Evolutionary conservation across 148 eudicot species (phyloP).

Genomic region (Vaccinium vitisidaea): DNA sequence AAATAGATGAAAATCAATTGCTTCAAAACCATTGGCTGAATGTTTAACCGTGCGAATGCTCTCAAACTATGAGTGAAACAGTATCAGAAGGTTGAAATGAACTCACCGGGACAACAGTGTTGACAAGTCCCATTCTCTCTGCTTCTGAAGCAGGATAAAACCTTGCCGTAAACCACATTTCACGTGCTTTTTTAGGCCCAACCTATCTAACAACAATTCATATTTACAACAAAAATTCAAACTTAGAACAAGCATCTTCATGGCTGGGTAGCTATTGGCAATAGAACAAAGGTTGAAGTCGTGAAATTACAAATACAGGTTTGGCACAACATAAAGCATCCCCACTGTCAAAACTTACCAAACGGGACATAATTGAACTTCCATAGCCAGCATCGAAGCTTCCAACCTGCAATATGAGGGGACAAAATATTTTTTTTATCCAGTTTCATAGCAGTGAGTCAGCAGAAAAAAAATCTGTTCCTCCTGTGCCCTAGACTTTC

Average conservation of each 20-base stretch:
- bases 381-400: constrained; percentile 99
- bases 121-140: constrained; percentile 89
- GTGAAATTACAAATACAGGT: neutral
- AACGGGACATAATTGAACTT: constrained; percentile 86
- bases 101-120: constrained; percentile 94
- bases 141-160: constrained; percentile 88
- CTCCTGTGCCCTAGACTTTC: neutral
- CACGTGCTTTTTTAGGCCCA: constrained; percentile 93
- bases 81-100: neutral
- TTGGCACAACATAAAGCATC: neutral
- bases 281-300: too few species aligned
- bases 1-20: neutral
- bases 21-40: neutral
- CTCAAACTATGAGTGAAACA: neutral
- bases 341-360: constrained; percentile 51
- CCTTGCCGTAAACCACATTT: constrained; percentile 91
- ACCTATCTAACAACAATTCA: constrained; percentile 40
- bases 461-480: neutral
- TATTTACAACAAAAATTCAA: neutral
- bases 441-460: neutral
- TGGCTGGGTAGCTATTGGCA: too few species aligned
- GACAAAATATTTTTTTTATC: neutral
- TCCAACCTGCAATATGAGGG: constrained; percentile 62
- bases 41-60: neutral
- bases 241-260: too few species aligned